Percentiles rank a stretch among this genome's conserved stretches.
phyloP scores from a whole-genome alignment of 805 yeast genomes.

The Pichia membranifaciens region DNA sequence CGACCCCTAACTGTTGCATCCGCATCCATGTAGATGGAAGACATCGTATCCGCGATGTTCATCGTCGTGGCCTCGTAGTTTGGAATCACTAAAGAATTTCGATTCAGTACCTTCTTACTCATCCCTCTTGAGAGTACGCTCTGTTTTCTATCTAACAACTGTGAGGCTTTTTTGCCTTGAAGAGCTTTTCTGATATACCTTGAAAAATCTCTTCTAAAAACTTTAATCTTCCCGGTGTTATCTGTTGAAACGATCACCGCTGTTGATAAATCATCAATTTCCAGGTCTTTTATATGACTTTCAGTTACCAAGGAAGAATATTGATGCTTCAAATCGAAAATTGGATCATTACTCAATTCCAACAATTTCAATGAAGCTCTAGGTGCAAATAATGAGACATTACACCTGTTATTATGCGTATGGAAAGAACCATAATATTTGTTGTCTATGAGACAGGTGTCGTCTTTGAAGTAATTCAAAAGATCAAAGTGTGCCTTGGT shows the following conservation, averaged over 20 bases:
- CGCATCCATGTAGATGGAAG: conserved; percentile 3
- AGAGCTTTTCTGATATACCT: conserved; percentile 34
- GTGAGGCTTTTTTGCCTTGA: conserved; percentile 13
- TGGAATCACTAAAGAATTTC: conserved; percentile 8
- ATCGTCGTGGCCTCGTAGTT: conserved; percentile 2
- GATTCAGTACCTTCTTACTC: conserved; percentile 6
- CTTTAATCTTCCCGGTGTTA: conserved; percentile 62
- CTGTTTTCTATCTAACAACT: conserved; percentile 6
- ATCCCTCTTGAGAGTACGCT: background rate
- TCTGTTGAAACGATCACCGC: conserved; percentile 72
- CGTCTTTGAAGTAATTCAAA: conserved; percentile 26
- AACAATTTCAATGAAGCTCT: conserved; percentile 55
- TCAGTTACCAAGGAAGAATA: conserved; percentile 8
- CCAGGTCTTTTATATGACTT: conserved; percentile 11
- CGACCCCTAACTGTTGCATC: conserved; percentile 13
- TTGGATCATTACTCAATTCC: conserved; percentile 70
- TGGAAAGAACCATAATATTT: conserved; percentile 64
- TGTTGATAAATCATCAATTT: conserved; percentile 32
- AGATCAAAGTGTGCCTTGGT: conserved; percentile 11
- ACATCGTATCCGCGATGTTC: conserved; percentile 9
- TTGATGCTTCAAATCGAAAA: conserved; percentile 50
- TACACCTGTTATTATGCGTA: conserved; percentile 69
- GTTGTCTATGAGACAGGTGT: conserved; percentile 41
- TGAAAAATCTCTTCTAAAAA: conserved; percentile 77
- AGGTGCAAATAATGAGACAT: conserved; percentile 77